phyloP scores from a whole-genome alignment of 176 grass and related monocot genomes.

The Ensete ventricosum region DNA sequence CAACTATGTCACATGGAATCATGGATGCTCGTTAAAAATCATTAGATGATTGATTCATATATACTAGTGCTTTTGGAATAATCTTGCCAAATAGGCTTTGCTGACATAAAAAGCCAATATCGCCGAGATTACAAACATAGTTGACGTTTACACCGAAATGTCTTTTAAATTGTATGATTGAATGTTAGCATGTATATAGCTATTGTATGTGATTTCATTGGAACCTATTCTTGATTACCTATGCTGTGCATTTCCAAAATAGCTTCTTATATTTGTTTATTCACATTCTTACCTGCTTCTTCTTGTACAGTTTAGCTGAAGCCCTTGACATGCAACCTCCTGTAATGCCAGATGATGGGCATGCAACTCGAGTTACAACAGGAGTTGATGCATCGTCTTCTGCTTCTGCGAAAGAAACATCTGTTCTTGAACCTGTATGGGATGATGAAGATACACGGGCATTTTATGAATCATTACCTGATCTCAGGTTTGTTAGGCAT shows the following conservation, averaged over 20 bases:
- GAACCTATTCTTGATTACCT: too few relatives aligned
- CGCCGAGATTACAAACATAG: too few relatives aligned
- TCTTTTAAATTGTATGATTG: too few relatives aligned
- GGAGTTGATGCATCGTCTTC: conserved; percentile 49
- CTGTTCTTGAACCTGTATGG: conserved; percentile 85
- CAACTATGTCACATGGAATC: too few relatives aligned
- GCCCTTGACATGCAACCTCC: conserved; percentile 94
- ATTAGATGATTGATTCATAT: too few relatives aligned
- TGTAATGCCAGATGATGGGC: conserved; percentile 91
- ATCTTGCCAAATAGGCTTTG: too few relatives aligned
- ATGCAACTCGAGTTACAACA: conserved; percentile 83
- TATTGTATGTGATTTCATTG: too few relatives aligned
- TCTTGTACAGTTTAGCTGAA: conserved; percentile 67
- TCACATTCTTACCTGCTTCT: conserved; percentile 6
- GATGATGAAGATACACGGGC: conserved; percentile 97
- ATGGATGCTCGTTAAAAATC: too few relatives aligned
- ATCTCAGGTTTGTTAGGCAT: conserved; percentile 57
- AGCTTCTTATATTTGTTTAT: conserved; percentile 13
- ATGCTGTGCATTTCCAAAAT: background rate
- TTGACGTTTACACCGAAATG: too few relatives aligned
- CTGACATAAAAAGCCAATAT: too few relatives aligned
- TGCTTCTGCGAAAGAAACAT: conserved; percentile 55
- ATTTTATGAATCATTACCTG: conserved; percentile 96
- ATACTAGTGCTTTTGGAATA: too few relatives aligned
- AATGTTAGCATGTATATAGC: too few relatives aligned